Evolutionary conservation across 495 filamentous ascomycete species (phyloP).

Genomic region (Margaritispora aquatica): DNA sequence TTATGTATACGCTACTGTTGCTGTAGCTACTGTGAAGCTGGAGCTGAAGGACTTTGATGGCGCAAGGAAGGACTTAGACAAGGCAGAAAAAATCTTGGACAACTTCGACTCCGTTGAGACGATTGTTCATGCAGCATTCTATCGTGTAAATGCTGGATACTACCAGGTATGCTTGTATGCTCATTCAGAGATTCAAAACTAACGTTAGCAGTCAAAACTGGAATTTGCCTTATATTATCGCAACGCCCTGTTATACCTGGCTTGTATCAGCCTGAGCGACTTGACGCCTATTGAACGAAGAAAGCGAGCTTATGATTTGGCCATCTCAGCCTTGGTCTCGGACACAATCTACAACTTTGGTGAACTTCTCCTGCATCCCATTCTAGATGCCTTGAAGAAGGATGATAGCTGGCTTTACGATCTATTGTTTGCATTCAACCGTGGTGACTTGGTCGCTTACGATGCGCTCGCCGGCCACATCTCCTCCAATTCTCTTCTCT

Average conservation of each 20-base stretch:
- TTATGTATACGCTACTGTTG: conserved; percentile 86
- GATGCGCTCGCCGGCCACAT: conserved; percentile 74
- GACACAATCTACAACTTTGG: conserved; percentile 98
- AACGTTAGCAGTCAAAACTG: conserved; percentile 52
- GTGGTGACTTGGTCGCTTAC: conserved; percentile 84
- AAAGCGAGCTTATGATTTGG: conserved; percentile 83
- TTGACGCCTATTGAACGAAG: conserved; percentile 66
- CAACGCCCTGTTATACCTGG: conserved; percentile 95
- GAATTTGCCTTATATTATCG: conserved; percentile 96
- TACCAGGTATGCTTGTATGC: conserved; percentile 54
- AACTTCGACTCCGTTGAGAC: conserved; percentile 92
- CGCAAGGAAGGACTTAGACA: conserved; percentile 78
- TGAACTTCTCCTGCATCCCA: conserved; percentile 94
- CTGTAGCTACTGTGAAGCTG: conserved; percentile 84
- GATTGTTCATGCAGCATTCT: conserved; percentile 94
- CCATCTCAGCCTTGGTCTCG: conserved; percentile 85
- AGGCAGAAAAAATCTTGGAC: conserved; percentile 82
- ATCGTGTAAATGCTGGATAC: conserved; percentile 91
- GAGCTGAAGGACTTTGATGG: conserved; percentile 66
- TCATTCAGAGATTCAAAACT: conserved; percentile 6
- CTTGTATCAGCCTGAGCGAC: conserved; percentile 79
- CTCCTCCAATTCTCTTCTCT: conserved; percentile 67
- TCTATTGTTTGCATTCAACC: conserved; percentile 95
- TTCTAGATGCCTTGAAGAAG: conserved; percentile 69
- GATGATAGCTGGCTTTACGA: conserved; percentile 76